Conservation (phyloP, 228 moss, liverwort and hornwort species). For the Sphagnum fallax region DNA sequence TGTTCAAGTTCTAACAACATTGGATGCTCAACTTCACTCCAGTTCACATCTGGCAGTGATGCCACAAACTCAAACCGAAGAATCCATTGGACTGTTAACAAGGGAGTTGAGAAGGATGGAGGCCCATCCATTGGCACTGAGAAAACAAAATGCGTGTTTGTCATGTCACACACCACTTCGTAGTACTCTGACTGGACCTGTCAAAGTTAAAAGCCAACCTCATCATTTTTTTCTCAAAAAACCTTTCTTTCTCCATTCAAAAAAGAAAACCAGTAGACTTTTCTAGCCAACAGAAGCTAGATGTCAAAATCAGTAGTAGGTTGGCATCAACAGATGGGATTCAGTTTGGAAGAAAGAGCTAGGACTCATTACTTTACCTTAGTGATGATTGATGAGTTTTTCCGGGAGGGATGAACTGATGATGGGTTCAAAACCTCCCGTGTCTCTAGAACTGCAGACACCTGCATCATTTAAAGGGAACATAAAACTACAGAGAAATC, state of each 20-base stretch:
- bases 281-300: too few relatives aligned
- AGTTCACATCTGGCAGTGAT: constrained; percentile 65
- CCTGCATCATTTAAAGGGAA: constrained; percentile 28
- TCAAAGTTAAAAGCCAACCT: constrained; percentile 1
- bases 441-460: constrained; percentile 78
- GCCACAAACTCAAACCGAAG: constrained; percentile 93
- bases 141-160: constrained; percentile 87
- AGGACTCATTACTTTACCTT: constrained; percentile 40
- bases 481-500: neutral
- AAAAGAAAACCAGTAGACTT: too few relatives aligned
- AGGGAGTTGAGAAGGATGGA: constrained; percentile 71
- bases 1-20: constrained; percentile 76
- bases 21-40: constrained; percentile 76
- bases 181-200: constrained; percentile 96
- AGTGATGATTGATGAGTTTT: constrained; percentile 68
- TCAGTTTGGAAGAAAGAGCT: too few relatives aligned
- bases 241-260: too few relatives aligned
- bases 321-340: too few relatives aligned
- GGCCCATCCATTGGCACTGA: constrained; percentile 91
- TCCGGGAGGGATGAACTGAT: constrained; percentile 86
- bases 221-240: too few relatives aligned
- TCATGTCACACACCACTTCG: constrained; percentile 88
- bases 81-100: constrained; percentile 84
- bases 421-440: constrained; percentile 81
- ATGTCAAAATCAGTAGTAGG: too few relatives aligned